phyloP scores from a whole-genome alignment of 2,329 filamentous ascomycete genomes.

The Aspergillus aculeatinus region DNA sequence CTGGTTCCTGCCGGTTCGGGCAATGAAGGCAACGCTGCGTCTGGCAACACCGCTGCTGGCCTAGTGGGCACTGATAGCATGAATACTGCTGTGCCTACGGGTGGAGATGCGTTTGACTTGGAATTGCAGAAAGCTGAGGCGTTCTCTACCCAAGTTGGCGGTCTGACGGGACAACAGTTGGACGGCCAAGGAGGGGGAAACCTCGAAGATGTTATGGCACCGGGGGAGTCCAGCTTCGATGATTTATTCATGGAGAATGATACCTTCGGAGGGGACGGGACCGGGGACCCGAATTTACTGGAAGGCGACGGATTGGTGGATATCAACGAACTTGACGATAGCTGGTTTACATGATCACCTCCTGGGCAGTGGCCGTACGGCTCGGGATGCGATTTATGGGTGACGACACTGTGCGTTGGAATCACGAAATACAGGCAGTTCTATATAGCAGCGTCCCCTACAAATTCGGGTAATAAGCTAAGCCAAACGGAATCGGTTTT shows the following conservation, averaged over 20 bases:
- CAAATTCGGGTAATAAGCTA: not conserved
- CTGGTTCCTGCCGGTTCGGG: slow-evolving; percentile 25
- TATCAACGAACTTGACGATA: slow-evolving; percentile 42
- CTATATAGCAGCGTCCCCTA: not conserved
- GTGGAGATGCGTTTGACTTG: slow-evolving; percentile 39
- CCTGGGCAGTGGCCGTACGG: not conserved
- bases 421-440: not conserved
- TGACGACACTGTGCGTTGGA: not conserved
- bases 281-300: slow-evolving; percentile 34
- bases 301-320: slow-evolving; percentile 40
- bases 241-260: slow-evolving; percentile 45
- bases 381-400: not conserved
- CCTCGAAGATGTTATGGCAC: slow-evolving; percentile 38
- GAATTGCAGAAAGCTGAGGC: slow-evolving; percentile 33
- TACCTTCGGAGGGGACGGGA: slow-evolving; percentile 33
- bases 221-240: slow-evolving; percentile 47
- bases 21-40: slow-evolving; percentile 18
- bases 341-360: slow-evolving; percentile 37
- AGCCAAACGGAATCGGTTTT: not conserved
- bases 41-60: slow-evolving; percentile 26
- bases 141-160: slow-evolving; percentile 21
- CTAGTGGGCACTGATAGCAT: slow-evolving; percentile 34
- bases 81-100: slow-evolving; percentile 27
- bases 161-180: slow-evolving; percentile 16
- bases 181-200: slow-evolving; percentile 21